Percentiles rank a stretch among this genome's conserved stretches.
Conservation (phyloP, 163 green algal species). For the Dunaliella salina region DNA sequence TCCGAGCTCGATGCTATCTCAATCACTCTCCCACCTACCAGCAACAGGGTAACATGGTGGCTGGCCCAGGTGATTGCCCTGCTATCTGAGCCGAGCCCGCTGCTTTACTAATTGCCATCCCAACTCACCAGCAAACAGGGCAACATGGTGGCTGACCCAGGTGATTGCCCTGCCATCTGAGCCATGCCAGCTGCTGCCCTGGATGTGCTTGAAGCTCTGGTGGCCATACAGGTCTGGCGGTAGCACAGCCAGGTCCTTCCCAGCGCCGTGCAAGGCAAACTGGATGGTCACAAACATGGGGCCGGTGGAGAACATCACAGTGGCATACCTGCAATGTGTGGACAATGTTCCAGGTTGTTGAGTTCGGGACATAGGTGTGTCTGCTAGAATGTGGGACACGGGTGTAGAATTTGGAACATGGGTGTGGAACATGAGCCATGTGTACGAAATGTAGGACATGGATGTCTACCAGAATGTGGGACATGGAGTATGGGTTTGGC, state of each 20-base stretch:
- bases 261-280: slow-evolving; percentile 10
- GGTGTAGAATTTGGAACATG: no score
- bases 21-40: neutral
- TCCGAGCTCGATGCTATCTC: no score
- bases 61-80: slow-evolving; percentile 35
- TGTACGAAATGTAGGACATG: no score
- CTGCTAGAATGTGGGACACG: no score
- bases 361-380: no score
- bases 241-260: slow-evolving; percentile 39
- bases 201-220: slow-evolving; percentile 59
- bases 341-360: no score
- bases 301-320: slow-evolving; percentile 69
- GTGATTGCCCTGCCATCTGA: slow-evolving; percentile 45
- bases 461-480: no score
- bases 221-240: slow-evolving; percentile 56
- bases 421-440: no score
- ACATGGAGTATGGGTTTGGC: no score
- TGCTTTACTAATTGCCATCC: slow-evolving; percentile 24
- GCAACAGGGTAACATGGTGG: slow-evolving; percentile 11
- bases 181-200: slow-evolving; percentile 61
- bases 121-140: neutral
- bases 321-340: slow-evolving; percentile 48
- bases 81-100: slow-evolving; percentile 59
- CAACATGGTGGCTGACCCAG: slow-evolving; percentile 30
- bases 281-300: slow-evolving; percentile 70